A percentile compares a stretch with the other conserved stretches of the same genome.
phyloP scores from a whole-genome alignment of 306 rosid species.

The Dryas alaskensis region DNA sequence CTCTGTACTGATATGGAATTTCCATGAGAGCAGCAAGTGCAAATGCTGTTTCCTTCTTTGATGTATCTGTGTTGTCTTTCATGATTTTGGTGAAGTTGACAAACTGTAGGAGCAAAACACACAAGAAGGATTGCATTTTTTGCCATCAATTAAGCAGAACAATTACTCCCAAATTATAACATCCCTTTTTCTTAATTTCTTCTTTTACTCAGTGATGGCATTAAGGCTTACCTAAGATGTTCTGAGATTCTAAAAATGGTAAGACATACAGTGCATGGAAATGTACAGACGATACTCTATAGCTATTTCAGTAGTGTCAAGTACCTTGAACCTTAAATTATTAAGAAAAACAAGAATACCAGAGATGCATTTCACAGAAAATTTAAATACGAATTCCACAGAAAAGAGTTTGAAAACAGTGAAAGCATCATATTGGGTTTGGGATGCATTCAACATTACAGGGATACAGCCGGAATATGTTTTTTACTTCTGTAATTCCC shows the following conservation, averaged over 20 bases:
- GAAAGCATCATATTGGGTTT: not conserved
- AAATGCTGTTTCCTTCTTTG: slow-evolving; percentile 84
- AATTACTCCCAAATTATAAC: too few species aligned
- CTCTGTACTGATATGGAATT: slow-evolving; percentile 79
- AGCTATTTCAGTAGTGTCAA: too few species aligned
- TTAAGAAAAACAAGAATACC: too few species aligned
- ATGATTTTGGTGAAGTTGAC: slow-evolving; percentile 91
- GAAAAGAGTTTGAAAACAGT: not conserved
- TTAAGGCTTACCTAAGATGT: too few species aligned
- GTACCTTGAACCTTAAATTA: too few species aligned
- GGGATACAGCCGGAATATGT: not conserved
- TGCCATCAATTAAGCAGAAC: not conserved
- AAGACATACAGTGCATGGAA: too few species aligned
- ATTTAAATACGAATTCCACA: not conserved
- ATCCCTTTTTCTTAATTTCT: too few species aligned
- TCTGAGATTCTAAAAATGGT: too few species aligned
- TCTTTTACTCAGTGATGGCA: too few species aligned
- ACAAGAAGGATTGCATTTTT: not conserved
- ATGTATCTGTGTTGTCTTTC: slow-evolving; percentile 67
- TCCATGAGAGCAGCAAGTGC: slow-evolving; percentile 99
- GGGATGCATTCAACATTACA: not conserved
- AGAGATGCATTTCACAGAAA: not conserved
- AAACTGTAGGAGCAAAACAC: slow-evolving; percentile 49
- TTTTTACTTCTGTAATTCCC: not conserved
- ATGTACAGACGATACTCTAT: too few species aligned